Conservation (phyloP, 352 stramenopile genomes). For the Globisporangium polare region DNA sequence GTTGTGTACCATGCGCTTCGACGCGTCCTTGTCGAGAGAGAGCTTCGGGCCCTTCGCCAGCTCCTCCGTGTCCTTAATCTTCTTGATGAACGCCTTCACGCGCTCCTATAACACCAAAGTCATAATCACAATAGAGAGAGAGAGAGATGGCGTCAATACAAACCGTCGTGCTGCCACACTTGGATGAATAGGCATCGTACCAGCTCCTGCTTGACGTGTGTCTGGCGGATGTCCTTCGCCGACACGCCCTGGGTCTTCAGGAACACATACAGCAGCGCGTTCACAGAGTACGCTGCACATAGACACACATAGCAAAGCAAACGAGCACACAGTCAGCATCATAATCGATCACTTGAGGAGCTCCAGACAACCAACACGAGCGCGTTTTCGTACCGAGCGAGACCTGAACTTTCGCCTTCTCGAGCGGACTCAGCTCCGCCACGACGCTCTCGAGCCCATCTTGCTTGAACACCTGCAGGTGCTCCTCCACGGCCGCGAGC, state of each 20-base stretch:
- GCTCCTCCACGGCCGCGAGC: constrained; percentile 68
- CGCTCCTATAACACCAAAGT: constrained; percentile 42
- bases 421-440: constrained; percentile 52
- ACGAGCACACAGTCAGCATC: background rate
- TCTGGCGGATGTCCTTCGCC: constrained; percentile 85
- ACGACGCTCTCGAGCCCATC: constrained; percentile 55
- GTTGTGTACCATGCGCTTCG: constrained; percentile 81
- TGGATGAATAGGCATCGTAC: constrained; percentile 18
- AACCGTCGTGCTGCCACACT: background rate
- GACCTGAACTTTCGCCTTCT: constrained; percentile 83
- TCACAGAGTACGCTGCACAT: constrained; percentile 75
- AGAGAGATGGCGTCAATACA: background rate
- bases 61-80: constrained; percentile 88
- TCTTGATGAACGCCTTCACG: constrained; percentile 86
- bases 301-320: background rate
- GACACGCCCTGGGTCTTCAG: constrained; percentile 86
- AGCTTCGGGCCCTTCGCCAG: constrained; percentile 71
- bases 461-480: constrained; percentile 56
- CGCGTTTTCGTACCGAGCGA: constrained; percentile 47
- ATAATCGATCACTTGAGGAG: background rate
- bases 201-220: constrained; percentile 88
- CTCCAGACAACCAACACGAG: background rate
- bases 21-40: constrained; percentile 73
- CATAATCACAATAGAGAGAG: constrained; percentile 2
- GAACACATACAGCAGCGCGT: constrained; percentile 84